These are phyloP conservation scores for Talaromyces albobiverticillius DNA, from an alignment of 2,329 filamentous ascomycete genomes.

Conservation along the genomic window DNA sequence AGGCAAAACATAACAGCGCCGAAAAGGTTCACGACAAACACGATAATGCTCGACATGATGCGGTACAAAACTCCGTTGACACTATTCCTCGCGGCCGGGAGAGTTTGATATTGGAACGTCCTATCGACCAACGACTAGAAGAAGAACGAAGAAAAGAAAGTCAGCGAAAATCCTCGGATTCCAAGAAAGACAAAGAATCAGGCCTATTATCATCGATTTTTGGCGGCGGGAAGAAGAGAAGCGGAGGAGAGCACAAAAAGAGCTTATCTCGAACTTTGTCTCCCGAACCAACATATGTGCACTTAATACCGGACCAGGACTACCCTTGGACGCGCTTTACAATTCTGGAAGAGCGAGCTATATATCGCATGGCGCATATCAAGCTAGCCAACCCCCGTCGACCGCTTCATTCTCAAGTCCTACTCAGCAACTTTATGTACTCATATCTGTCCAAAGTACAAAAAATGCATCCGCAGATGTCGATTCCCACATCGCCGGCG, in stretches of 20 bases:
- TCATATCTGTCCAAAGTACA: slow-evolving; percentile 98
- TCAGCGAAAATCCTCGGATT: slow-evolving; percentile 64
- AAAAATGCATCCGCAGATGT: slow-evolving; percentile 95
- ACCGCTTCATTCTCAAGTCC: slow-evolving; percentile 86
- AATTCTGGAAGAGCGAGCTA: slow-evolving; percentile 91
- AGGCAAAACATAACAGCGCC: slow-evolving; percentile 46
- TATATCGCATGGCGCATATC: slow-evolving; percentile 98
- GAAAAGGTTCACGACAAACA: slow-evolving; percentile 68
- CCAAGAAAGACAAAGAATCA: slow-evolving; percentile 82
- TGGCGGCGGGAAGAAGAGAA: slow-evolving; percentile 82
- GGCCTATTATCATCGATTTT: slow-evolving; percentile 93
- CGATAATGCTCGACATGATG: slow-evolving; percentile 79
- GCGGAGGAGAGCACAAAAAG: slow-evolving; percentile 71
- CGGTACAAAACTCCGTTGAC: slow-evolving; percentile 85
- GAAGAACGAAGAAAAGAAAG: slow-evolving; percentile 72
- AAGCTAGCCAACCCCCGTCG: slow-evolving; percentile 96
- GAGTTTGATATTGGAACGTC: slow-evolving; percentile 75
- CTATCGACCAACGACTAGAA: slow-evolving; percentile 68
- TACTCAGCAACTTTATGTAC: slow-evolving; percentile 99
- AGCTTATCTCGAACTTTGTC: slow-evolving; percentile 70
- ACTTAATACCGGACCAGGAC: slow-evolving; percentile 81
- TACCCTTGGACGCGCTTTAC: slow-evolving; percentile 96
- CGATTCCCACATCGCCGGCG: slow-evolving; percentile 74
- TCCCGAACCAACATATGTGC: slow-evolving; percentile 72
- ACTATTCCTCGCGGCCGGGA: slow-evolving; percentile 62